A percentile compares a stretch with the other conserved stretches of the same genome.
These are phyloP conservation scores for Aspergillus sp. DNA, from an alignment of 2,329 filamentous ascomycete species.

Conservation along the genomic window DNA sequence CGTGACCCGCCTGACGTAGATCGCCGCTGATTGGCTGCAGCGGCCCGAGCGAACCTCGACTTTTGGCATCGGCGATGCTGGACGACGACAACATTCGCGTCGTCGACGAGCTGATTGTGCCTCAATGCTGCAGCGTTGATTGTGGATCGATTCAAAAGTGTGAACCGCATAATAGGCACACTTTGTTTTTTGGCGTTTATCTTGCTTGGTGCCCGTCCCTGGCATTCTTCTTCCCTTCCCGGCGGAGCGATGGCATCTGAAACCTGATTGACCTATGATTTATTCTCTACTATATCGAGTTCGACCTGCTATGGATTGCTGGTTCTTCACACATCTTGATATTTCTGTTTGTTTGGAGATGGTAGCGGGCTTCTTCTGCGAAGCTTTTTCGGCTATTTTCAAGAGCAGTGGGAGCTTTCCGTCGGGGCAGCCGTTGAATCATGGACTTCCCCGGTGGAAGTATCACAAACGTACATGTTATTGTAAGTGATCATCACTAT, in stretches of 20 bases:
- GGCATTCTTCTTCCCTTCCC: not conserved
- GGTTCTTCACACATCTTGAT: conserved; percentile 5
- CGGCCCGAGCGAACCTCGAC: conserved; percentile 25
- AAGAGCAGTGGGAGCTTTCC: conserved; percentile 20
- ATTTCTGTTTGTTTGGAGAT: conserved; percentile 23
- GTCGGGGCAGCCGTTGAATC: conserved; percentile 19
- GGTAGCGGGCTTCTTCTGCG: conserved; percentile 20
- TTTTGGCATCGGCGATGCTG: conserved; percentile 6
- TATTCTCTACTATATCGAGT: conserved; percentile 12
- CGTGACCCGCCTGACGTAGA: conserved; percentile 18
- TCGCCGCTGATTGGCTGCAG: conserved; percentile 23
- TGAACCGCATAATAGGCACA: no score
- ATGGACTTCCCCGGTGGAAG: conserved; percentile 39
- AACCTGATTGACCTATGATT: conserved; percentile 12
- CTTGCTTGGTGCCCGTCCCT: not conserved
- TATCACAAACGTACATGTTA: conserved; percentile 35
- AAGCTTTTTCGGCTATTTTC: conserved; percentile 18
- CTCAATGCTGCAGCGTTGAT: not conserved
- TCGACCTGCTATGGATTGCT: conserved; percentile 13
- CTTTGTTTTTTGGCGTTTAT: not conserved
- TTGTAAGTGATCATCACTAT: conserved; percentile 25
- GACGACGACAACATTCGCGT: conserved; percentile 5
- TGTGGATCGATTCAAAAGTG: not conserved
- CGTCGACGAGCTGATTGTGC: not conserved
- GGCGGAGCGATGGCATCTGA: conserved; percentile 11